Evolutionary conservation across 495 filamentous ascomycete species (phyloP).

Genomic region (Penicillium macrosclerotiorum): DNA sequence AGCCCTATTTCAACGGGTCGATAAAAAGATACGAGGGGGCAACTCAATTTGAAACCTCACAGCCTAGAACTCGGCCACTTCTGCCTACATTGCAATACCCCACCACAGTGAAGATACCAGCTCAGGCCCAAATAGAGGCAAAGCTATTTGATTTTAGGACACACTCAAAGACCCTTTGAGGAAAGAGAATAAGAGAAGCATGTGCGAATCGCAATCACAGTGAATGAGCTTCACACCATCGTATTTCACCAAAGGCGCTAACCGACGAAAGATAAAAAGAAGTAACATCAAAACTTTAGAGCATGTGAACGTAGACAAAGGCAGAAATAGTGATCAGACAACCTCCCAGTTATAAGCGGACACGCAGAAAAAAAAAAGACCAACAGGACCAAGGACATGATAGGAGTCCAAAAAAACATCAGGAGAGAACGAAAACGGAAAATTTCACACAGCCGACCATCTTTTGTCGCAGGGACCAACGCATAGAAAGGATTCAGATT

Average conservation of each 20-base stretch:
- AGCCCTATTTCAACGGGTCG: no score
- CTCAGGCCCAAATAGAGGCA: no score
- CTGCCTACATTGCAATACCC: no score
- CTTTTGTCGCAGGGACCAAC: constrained; percentile 26
- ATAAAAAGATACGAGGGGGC: no score
- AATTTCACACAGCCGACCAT: constrained; percentile 31
- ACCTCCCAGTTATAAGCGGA: constrained; percentile 37
- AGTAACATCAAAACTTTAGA: constrained; percentile 15
- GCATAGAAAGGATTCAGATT: constrained; percentile 19
- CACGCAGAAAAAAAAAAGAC: constrained; percentile 18
- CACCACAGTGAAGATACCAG: no score
- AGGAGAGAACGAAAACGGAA: constrained; percentile 18
- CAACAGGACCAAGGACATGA: no score
- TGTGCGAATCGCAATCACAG: neutral
- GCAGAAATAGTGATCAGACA: constrained; percentile 46
- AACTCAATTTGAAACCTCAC: no score
- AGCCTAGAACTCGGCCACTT: no score
- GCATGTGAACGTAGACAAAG: constrained; percentile 14
- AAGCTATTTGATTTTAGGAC: no score
- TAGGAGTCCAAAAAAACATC: constrained; percentile 8
- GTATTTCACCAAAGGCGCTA: constrained; percentile 15
- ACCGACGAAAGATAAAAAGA: constrained; percentile 1
- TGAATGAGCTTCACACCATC: neutral
- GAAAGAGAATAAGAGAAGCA: no score
- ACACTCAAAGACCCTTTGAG: no score